Base-by-base conservation (phyloP, 495 filamentous ascomycete genomes). In the Apodospora peruviana region DNA sequence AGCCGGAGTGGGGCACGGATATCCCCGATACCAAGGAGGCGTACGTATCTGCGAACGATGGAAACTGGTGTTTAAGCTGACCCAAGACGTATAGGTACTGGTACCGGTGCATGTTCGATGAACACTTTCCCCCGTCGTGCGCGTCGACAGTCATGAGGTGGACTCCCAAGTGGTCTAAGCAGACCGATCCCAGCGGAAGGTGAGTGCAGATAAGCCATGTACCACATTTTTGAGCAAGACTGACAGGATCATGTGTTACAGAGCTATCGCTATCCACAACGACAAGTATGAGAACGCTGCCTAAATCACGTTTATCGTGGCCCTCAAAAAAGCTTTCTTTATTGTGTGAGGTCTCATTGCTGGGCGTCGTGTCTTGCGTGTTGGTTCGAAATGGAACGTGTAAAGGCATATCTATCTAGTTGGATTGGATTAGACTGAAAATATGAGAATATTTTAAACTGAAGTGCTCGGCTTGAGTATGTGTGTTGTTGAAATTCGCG, bases 61-160 rank as follows among this genome's bases (percentile, higher is more conserved):
- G n/a, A n/a, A n/a, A n/a, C n/a, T n/a, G n/a, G n/a, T n/a, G 36
- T 32, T 2, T 12, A 12, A 5, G 19, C 47, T 52, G 16, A 45
- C 20, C 5, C 27, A 35, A 34, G 45, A 58, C 54, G 43, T 14
- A 32, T 50, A 74, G 84, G 16, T 95, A 96, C 76, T 97, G 93
- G 94, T 98, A 98, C 75, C 84, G 93, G 55, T 71, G 63, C 59
- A 97, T 98, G 90, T 98, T 97, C 65, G 93, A 98, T 65, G 93
- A 98, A 77, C 91, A 89, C 68, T 98, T 97, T 80, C 94, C 94
- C 34, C 74, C 84, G 20, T 84, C 86, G 60, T 96, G 91, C 67
- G 93, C 94, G 21, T 80, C 77, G 18, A 97, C 94, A 29, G 93
- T 98, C 36, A 87, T 88, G 87, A 79, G 94, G 50, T 98, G 93